Conservation (phyloP, 2,329 filamentous ascomycete genomes). For the Sporothrix humicola region DNA sequence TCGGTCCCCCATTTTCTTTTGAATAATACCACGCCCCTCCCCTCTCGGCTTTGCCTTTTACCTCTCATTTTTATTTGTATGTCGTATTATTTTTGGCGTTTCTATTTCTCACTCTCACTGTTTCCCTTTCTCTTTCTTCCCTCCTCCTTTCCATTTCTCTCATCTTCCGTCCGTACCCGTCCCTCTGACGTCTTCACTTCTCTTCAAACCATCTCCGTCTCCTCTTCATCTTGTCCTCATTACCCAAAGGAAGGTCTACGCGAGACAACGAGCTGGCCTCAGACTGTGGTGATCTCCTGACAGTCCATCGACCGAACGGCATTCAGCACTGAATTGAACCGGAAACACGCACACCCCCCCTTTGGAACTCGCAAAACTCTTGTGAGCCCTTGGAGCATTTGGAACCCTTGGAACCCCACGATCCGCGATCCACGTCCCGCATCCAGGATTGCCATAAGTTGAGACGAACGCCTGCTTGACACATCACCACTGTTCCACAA, state of each 20-base stretch:
- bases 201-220: not conserved
- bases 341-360: constrained; percentile 1
- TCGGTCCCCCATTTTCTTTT: not conserved
- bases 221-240: not conserved
- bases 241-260: not conserved
- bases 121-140: not conserved
- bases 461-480: constrained; percentile 22
- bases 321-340: not conserved
- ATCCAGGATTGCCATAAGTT: constrained; percentile 18
- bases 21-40: constrained; percentile 27
- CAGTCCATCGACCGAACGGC: not conserved
- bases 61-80: constrained; percentile 7
- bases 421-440: constrained; percentile 17
- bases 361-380: not conserved
- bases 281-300: not conserved
- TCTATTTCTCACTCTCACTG: not conserved
- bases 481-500: constrained; percentile 12
- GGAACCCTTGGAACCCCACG: not conserved
- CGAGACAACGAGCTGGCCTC: constrained; percentile 18
- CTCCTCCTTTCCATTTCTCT: not conserved
- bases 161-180: constrained; percentile 15
- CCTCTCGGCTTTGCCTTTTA: constrained; percentile 13
- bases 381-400: too few species aligned
- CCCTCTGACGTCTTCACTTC: constrained; percentile 21
- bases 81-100: not conserved